A percentile compares a stretch with the other conserved stretches of the same genome.
Conservation (phyloP, 2,329 filamentous ascomycete genomes). For the Gyromitra esculenta region DNA sequence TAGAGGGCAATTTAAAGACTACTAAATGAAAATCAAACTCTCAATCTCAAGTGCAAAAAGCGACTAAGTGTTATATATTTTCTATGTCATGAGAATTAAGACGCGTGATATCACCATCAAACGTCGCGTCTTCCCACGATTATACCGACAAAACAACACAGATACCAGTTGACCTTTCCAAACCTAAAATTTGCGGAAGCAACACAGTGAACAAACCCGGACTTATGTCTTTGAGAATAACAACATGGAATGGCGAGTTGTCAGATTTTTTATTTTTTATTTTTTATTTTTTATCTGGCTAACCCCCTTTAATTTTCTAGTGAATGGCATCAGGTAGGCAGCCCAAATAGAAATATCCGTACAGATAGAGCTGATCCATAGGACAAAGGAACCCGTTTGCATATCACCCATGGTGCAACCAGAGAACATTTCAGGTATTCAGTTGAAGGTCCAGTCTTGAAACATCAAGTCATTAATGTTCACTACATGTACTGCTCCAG, state of each 20-base stretch:
- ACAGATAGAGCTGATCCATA: conserved; percentile 8
- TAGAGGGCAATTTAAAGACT: background rate
- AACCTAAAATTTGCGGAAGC: background rate
- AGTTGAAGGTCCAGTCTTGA: background rate
- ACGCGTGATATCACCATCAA: conserved; percentile 34
- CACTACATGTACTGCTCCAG: conserved; percentile 61
- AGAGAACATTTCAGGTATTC: conserved; percentile 73
- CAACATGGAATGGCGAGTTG: conserved; percentile 80
- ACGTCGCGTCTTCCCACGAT: conserved; percentile 30
- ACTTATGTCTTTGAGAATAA: conserved; percentile 69
- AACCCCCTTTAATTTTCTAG: conserved; percentile 61
- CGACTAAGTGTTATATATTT: conserved; percentile 2
- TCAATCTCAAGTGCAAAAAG: background rate
- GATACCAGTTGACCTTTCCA: background rate
- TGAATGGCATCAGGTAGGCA: conserved; percentile 78
- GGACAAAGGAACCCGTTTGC: conserved; percentile 77
- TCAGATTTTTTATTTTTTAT: conserved; percentile 36
- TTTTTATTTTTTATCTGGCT: conserved; percentile 55
- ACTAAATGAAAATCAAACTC: background rate
- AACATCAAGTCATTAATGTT: conserved; percentile 7
- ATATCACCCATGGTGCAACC: conserved; percentile 83
- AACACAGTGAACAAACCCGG: background rate
- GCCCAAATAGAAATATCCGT: background rate
- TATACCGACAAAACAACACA: background rate
- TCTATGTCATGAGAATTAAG: conserved; percentile 15